Percentiles rank a stretch among this genome's conserved stretches.
Conservation (phyloP, 2,329 filamentous ascomycete genomes). For the Aspergillus terreus region DNA sequence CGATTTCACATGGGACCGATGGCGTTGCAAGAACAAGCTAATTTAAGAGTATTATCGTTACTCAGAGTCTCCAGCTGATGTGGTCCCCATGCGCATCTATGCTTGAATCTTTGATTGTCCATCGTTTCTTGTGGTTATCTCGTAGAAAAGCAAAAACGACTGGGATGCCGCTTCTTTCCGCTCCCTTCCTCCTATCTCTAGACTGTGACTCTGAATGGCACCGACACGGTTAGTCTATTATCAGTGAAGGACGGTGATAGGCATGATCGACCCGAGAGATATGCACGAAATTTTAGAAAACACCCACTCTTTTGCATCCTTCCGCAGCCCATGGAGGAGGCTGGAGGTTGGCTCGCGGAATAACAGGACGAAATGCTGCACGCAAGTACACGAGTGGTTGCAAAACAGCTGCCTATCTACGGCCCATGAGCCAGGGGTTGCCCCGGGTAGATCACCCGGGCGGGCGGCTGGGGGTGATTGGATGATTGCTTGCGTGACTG, state of each 20-base stretch:
- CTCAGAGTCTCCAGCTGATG: no score
- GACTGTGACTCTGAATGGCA: not conserved
- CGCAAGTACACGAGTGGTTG: not conserved
- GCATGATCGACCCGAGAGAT: not conserved
- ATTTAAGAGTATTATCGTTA: no score
- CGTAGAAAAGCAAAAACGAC: no score
- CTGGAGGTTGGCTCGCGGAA: not conserved
- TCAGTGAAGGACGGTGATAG: not conserved
- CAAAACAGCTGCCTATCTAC: not conserved
- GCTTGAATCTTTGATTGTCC: no score
- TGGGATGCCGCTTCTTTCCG: no score
- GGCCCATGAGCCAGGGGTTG: not conserved
- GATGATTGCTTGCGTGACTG: not conserved
- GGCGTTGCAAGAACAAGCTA: no score
- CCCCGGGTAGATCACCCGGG: conserved; percentile 4
- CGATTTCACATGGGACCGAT: no score
- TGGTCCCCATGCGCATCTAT: no score
- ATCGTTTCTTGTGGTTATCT: no score
- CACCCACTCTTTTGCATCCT: not conserved
- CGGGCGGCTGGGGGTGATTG: not conserved
- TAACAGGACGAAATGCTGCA: conserved; percentile 1
- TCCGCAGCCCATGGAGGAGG: not conserved
- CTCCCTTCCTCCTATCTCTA: not conserved
- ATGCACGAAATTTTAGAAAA: not conserved
- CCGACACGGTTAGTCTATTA: not conserved